Conservation (phyloP, 2,329 filamentous ascomycete genomes). For the Colletotrichum tofieldiae region DNA sequence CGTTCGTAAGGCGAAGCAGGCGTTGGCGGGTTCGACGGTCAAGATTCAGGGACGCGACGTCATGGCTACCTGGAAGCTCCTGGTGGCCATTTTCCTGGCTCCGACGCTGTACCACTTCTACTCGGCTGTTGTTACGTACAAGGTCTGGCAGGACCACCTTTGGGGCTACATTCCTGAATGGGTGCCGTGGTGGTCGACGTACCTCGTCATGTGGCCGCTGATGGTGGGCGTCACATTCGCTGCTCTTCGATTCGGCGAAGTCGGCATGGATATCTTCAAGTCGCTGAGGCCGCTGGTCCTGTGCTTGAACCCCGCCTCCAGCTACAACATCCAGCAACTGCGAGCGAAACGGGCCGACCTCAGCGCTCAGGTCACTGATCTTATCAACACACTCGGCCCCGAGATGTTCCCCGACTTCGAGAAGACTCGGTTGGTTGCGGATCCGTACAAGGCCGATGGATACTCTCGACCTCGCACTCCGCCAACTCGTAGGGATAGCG, state of each 20-base stretch:
- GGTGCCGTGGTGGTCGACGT: conserved; percentile 84
- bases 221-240: conserved; percentile 94
- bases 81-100: conserved; percentile 88
- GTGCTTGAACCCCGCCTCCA: conserved; percentile 86
- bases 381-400: conserved; percentile 95
- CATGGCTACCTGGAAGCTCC: conserved; percentile 93
- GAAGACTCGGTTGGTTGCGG: conserved; percentile 77
- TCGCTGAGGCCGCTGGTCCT: conserved; percentile 90
- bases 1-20: conserved; percentile 84
- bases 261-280: conserved; percentile 99
- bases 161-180: conserved; percentile 86
- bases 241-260: conserved; percentile 93
- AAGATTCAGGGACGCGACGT: conserved; percentile 92
- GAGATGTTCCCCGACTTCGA: conserved; percentile 99
- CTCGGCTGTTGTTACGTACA: conserved; percentile 80
- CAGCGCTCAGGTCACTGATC: conserved; percentile 85
- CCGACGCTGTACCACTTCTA: conserved; percentile 89
- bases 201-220: conserved; percentile 81
- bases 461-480: conserved; percentile 47
- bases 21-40: conserved; percentile 87
- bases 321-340: conserved; percentile 86
- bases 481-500: conserved; percentile 62
- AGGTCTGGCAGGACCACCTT: conserved; percentile 85
- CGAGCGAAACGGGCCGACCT: conserved; percentile 81
- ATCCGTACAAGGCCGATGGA: conserved; percentile 61